Evolutionary conservation across 1,284 basidiomycete species (phyloP).

Genomic region (Amylostereum areolatum): DNA sequence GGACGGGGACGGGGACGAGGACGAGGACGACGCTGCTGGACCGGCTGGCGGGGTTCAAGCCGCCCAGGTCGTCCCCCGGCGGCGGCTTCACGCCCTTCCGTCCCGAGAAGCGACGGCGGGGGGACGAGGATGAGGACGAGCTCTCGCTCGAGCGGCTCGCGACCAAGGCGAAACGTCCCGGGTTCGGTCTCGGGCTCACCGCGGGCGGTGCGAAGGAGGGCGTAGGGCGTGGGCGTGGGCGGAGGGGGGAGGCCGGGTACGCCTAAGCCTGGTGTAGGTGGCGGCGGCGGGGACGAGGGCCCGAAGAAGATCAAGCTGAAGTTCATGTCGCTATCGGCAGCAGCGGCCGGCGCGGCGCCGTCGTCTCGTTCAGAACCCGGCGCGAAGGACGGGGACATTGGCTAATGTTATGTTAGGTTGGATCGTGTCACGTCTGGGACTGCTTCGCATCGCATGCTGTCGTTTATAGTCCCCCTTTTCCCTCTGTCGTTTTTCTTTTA

Average conservation of each 20-base stretch:
- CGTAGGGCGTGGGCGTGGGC: constrained; percentile 29
- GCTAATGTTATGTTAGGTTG: constrained; percentile 28
- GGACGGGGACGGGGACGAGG: constrained; percentile 33
- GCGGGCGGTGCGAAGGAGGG: too few species aligned
- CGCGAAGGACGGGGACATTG: constrained; percentile 72
- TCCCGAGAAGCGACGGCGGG: constrained; percentile 67
- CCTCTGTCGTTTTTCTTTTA: too few species aligned
- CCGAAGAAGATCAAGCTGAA: constrained; percentile 77
- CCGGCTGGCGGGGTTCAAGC: constrained; percentile 39
- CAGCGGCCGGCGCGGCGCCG: constrained; percentile 28
- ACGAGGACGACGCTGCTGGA: constrained; percentile 51
- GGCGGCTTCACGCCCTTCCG: constrained; percentile 27
- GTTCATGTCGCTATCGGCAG: constrained; percentile 44
- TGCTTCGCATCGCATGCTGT: constrained; percentile 4
- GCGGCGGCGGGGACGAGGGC: constrained; percentile 40
- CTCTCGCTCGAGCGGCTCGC: constrained; percentile 46
- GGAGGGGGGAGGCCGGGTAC: constrained; percentile 1
- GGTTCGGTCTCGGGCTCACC: background rate
- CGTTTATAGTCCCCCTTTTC: constrained; percentile 2
- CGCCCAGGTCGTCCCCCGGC: constrained; percentile 38
- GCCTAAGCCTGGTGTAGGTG: constrained; percentile 17
- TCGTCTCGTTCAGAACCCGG: constrained; percentile 52
- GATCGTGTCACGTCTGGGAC: background rate
- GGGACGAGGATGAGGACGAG: constrained; percentile 73
- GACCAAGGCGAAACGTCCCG: constrained; percentile 46